Conservation (phyloP, 2,329 filamentous ascomycete genomes). For the Penicillium verrucosum region DNA sequence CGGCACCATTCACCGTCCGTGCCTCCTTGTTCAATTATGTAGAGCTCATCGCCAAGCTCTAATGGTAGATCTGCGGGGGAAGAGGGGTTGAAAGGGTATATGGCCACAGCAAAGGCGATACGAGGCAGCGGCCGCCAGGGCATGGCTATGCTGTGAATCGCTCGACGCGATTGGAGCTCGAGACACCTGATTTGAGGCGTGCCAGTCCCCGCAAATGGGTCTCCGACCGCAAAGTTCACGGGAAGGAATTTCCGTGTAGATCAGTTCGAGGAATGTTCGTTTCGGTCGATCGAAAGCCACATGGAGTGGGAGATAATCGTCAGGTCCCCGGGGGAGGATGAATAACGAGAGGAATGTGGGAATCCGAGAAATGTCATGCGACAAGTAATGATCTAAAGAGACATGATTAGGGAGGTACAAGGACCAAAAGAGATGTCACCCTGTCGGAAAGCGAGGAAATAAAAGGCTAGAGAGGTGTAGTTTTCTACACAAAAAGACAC, state of each 20-base stretch:
- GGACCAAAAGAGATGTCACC: neutral
- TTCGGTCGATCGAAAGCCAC: constrained; percentile 26
- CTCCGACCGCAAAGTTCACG: constrained; percentile 17
- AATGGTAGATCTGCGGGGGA: constrained; percentile 88
- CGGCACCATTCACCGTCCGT: constrained; percentile 84
- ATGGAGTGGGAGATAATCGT: constrained; percentile 22
- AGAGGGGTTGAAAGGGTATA: constrained; percentile 85
- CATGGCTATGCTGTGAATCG: constrained; percentile 54
- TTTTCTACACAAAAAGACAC: constrained; percentile 3
- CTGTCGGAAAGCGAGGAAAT: constrained; percentile 8
- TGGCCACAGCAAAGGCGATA: constrained; percentile 97
- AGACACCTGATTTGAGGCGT: constrained; percentile 11
- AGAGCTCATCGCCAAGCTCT: constrained; percentile 96
- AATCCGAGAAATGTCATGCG: constrained; percentile 10
- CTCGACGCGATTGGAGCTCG: constrained; percentile 3
- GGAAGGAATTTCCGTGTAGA: constrained; percentile 6
- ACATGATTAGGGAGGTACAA: constrained; percentile 12
- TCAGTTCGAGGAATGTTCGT: constrained; percentile 26
- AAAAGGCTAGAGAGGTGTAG: constrained; percentile 3
- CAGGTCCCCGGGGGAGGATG: constrained; percentile 5
- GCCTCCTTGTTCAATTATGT: constrained; percentile 95
- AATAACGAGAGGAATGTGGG: constrained; percentile 25
- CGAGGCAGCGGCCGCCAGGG: constrained; percentile 95
- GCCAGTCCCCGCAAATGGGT: constrained; percentile 25
- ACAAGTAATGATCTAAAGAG: constrained; percentile 19